Percentiles rank a stretch among this genome's conserved stretches.
phyloP scores from a whole-genome alignment of 768 basidiomycete species.

The Lactifluus echinatus region DNA sequence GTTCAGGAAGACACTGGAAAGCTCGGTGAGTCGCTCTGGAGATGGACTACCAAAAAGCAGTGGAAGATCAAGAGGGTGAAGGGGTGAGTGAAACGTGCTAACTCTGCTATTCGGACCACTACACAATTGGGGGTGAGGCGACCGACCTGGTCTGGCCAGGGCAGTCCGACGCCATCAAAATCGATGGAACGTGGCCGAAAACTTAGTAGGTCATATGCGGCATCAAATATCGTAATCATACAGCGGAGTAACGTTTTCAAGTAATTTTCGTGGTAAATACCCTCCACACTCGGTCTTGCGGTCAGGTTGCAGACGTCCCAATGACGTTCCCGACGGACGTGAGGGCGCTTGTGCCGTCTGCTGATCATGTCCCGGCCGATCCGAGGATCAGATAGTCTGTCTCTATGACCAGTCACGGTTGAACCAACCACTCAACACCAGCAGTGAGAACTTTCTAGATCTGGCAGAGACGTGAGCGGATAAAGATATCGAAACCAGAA shows the following conservation, averaged over 20 bases:
- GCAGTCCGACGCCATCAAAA: background rate
- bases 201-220: background rate
- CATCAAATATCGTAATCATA: constrained; percentile 8
- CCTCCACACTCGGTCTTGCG: background rate
- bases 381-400: background rate
- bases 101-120: background rate
- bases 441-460: background rate
- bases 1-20: constrained; percentile 1
- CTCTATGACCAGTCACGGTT: background rate
- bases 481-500: background rate
- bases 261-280: background rate
- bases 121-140: background rate
- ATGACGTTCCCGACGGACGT: too few species aligned
- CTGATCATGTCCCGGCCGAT: too few species aligned
- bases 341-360: too few species aligned
- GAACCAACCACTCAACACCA: background rate
- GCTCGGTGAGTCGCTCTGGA: background rate
- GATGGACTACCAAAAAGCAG: background rate
- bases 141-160: background rate
- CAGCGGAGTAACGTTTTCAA: background rate
- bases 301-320: too few species aligned
- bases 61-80: background rate
- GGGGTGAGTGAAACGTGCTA: background rate
- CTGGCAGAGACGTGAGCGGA: background rate
- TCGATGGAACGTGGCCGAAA: constrained; percentile 7